Percentiles rank a stretch among this genome's conserved stretches.
Conservation (phyloP, 805 yeast genomes). For the Teunomyces funiuensis region DNA sequence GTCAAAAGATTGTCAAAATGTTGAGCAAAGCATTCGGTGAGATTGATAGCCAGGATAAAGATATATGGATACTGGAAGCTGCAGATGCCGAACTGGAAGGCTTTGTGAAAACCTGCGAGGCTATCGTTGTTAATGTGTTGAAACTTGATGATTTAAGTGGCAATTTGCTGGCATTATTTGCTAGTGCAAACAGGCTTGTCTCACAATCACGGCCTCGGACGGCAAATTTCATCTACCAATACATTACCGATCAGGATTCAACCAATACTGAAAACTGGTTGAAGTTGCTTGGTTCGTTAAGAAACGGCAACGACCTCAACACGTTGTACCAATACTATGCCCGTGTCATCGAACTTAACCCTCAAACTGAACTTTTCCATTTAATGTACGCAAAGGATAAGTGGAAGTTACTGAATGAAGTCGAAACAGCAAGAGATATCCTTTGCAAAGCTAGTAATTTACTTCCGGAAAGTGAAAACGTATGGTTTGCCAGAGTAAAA, state of each 20-base stretch:
- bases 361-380: slow-evolving; percentile 50
- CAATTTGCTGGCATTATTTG: slow-evolving; percentile 11
- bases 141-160: slow-evolving; percentile 25
- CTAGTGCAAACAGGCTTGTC: slow-evolving; percentile 29
- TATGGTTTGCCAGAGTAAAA: slow-evolving; percentile 75
- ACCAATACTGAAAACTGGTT: slow-evolving; percentile 49
- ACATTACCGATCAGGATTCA: slow-evolving; percentile 49
- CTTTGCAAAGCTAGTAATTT: slow-evolving; percentile 46
- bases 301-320: slow-evolving; percentile 26
- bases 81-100: slow-evolving; percentile 49
- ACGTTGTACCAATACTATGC: slow-evolving; percentile 44
- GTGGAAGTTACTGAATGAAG: slow-evolving; percentile 50
- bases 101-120: slow-evolving; percentile 47
- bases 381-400: slow-evolving; percentile 73
- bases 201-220: slow-evolving; percentile 21
- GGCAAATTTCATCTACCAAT: slow-evolving; percentile 49
- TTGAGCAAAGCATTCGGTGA: slow-evolving; percentile 50
- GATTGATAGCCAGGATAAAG: slow-evolving; percentile 19
- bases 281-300: slow-evolving; percentile 36
- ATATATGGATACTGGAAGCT: slow-evolving; percentile 60
- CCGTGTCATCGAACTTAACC: slow-evolving; percentile 50
- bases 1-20: slow-evolving; percentile 47
- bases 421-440: slow-evolving; percentile 52
- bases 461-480: slow-evolving; percentile 48
- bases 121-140: slow-evolving; percentile 49